Conservation (phyloP, 306 rosid genomes). For the Glycine tomentella region DNA sequence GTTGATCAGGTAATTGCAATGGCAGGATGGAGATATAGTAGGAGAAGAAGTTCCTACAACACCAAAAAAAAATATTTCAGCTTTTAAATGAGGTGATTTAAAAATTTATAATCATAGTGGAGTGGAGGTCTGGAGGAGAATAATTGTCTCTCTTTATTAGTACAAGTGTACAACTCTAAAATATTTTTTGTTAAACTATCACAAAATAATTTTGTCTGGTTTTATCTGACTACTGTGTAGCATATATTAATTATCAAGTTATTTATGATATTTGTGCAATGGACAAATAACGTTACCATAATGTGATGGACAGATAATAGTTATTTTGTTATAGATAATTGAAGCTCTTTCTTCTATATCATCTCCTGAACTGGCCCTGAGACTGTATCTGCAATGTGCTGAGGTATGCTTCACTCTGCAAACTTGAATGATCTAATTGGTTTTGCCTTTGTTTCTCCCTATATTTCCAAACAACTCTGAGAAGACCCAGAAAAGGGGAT, state of each 20-base stretch:
- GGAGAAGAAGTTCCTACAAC: constrained; percentile 86
- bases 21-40: constrained; percentile 72
- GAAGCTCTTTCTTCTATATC: constrained; percentile 78
- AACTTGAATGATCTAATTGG: constrained; percentile 38
- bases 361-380: constrained; percentile 85
- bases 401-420: constrained; percentile 69
- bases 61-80: constrained; percentile 82
- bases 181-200: constrained; percentile 25
- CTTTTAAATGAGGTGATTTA: constrained; percentile 80
- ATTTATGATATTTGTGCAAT: constrained; percentile 14
- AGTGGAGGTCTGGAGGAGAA: neutral
- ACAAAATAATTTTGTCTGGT: neutral
- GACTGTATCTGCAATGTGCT: constrained; percentile 94
- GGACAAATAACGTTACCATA: constrained; percentile 8
- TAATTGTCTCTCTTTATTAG: constrained; percentile 36
- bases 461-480: constrained; percentile 21
- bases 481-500: constrained; percentile 23
- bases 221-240: neutral
- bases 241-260: constrained; percentile 1
- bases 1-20: constrained; percentile 82
- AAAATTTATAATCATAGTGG: constrained; percentile 24
- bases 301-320: constrained; percentile 35
- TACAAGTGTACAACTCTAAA: constrained; percentile 1
- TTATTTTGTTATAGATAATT: constrained; percentile 63
- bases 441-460: constrained; percentile 40